A percentile compares a stretch with the other conserved stretches of the same genome.
phyloP scores from a whole-genome alignment of 192 early-diverging fungal species.

The Anaeromyces robustus region DNA sequence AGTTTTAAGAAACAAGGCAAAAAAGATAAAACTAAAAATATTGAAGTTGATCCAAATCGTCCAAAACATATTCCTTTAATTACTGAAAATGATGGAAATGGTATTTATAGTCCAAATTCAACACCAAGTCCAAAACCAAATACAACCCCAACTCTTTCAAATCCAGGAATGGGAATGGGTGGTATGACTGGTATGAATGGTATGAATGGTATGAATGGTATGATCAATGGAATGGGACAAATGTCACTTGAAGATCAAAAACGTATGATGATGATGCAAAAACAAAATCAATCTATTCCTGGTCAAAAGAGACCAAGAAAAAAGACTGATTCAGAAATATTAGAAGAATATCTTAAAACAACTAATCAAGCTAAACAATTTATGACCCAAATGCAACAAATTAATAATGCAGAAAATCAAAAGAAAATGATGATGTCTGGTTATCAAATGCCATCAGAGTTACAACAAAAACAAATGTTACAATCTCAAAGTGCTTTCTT shows the following conservation, averaged over 20 bases:
- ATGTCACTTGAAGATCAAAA: neutral
- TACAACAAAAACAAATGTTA: neutral
- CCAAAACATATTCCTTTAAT: neutral
- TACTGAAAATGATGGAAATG: neutral
- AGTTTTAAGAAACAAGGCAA: neutral
- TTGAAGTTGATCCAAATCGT: neutral
- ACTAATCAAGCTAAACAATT: neutral
- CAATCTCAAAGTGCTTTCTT: neutral
- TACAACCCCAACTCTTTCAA: neutral
- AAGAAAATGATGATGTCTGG: neutral
- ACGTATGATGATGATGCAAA: neutral
- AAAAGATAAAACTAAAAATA: neutral
- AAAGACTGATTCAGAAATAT: neutral
- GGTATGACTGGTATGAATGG: neutral
- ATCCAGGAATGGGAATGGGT: neutral
- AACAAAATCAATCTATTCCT: neutral
- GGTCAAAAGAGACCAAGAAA: neutral
- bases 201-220: too few species aligned
- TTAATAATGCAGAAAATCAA: neutral
- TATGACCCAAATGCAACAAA: neutral
- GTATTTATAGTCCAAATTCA: neutral
- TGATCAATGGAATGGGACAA: too few species aligned
- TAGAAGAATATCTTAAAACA: neutral
- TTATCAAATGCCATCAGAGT: neutral
- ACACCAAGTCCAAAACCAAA: neutral